Percentiles rank a stretch among this genome's conserved stretches.
Conservation (phyloP, 148 eudicot species). For the Chenopodium quinoa region DNA sequence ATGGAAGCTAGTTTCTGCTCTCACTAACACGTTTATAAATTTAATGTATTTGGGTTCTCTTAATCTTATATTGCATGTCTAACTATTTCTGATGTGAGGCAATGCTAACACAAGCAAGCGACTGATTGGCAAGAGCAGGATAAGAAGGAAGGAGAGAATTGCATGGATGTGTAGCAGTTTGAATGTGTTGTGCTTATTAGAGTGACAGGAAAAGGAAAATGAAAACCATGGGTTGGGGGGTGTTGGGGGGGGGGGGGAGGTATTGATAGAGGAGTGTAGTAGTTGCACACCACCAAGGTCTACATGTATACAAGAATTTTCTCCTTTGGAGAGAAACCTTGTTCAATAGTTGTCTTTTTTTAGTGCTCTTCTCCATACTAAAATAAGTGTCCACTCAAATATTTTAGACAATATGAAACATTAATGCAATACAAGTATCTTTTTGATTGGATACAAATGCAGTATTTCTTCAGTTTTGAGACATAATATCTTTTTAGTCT, state of each 20-base stretch:
- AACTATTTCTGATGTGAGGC: neutral
- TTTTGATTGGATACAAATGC: too few species aligned
- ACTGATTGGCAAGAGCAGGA: neutral
- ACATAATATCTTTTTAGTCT: neutral
- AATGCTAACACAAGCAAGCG: neutral
- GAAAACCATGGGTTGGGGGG: neutral
- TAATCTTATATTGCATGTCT: neutral
- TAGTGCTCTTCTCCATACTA: neutral
- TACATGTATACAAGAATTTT: neutral
- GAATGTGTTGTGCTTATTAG: neutral
- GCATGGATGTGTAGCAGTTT: neutral
- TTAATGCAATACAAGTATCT: too few species aligned
- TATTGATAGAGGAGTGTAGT: neutral
- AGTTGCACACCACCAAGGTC: neutral
- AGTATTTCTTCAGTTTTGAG: too few species aligned
- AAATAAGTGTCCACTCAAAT: too few species aligned
- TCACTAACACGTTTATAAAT: neutral
- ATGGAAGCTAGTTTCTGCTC: conserved; percentile 15
- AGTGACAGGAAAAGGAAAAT: too few species aligned
- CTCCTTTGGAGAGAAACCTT: neutral
- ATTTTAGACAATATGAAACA: too few species aligned
- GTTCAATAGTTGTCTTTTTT: too few species aligned
- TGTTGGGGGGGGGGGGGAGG: neutral
- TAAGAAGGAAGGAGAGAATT: neutral
- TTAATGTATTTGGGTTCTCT: neutral